A percentile compares a stretch with the other conserved stretches of the same genome.
These are phyloP conservation scores for Lepiota brunneoincarnata DNA, from an alignment of 768 basidiomycete species.

Conservation along the genomic window DNA sequence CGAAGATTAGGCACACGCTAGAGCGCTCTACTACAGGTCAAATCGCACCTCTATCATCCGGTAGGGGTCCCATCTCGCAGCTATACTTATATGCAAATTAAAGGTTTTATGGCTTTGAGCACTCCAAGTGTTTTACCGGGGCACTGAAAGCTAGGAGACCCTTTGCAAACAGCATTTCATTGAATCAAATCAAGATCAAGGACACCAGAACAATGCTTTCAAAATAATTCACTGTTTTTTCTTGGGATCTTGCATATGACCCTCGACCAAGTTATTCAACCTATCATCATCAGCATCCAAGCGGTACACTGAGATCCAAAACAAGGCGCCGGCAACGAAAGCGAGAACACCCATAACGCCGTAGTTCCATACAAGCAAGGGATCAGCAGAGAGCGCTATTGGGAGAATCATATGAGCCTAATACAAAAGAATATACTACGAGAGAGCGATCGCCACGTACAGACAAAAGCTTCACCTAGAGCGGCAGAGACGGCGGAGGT, in stretches of 20 bases:
- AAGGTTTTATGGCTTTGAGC: no score
- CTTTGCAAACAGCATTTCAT: no score
- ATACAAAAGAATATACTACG: background rate
- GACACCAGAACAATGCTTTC: no score
- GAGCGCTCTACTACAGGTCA: no score
- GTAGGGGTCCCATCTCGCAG: no score
- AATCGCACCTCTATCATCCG: no score
- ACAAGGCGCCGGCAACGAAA: slow-evolving; percentile 46
- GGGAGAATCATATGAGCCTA: slow-evolving; percentile 7
- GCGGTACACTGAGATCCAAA: slow-evolving; percentile 52
- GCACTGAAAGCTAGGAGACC: no score
- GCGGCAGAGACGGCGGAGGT: slow-evolving; percentile 58
- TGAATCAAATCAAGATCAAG: no score
- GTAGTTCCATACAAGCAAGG: slow-evolving; percentile 77
- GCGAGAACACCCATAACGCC: slow-evolving; percentile 55
- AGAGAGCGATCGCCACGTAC: slow-evolving; percentile 34
- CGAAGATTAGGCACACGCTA: no score
- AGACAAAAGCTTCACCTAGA: slow-evolving; percentile 69
- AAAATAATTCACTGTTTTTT: background rate
- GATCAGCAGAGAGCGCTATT: slow-evolving; percentile 63
- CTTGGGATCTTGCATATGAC: slow-evolving; percentile 1
- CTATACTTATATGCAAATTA: no score
- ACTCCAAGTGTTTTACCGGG: no score
- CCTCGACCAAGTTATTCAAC: slow-evolving; percentile 42
- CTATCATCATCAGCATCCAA: slow-evolving; percentile 63